These are phyloP conservation scores for Earliella scabrosa DNA, from an alignment of 1,284 basidiomycete species.

Conservation along the genomic window DNA sequence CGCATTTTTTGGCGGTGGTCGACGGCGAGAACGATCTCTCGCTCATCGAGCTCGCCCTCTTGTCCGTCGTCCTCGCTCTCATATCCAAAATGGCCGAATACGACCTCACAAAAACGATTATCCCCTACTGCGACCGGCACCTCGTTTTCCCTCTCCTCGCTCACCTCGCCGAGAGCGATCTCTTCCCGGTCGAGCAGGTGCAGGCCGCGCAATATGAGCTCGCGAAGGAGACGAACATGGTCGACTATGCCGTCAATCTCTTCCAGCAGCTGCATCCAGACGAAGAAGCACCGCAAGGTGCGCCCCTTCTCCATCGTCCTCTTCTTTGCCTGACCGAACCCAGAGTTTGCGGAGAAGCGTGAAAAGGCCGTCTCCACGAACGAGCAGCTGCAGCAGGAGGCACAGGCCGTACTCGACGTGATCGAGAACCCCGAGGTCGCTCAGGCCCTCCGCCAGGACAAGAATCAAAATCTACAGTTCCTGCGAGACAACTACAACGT, in stretches of 20 bases:
- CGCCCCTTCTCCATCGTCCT: conserved; percentile 25
- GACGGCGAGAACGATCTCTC: conserved; percentile 10
- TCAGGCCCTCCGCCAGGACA: conserved; percentile 90
- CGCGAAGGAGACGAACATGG: conserved; percentile 96
- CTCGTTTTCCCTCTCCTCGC: conserved; percentile 91
- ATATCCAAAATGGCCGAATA: conserved; percentile 72
- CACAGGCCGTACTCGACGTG: conserved; percentile 91
- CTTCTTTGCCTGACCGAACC: background rate
- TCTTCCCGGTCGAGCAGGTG: conserved; percentile 80
- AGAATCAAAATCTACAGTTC: conserved; percentile 94
- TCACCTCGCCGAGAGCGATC: conserved; percentile 77
- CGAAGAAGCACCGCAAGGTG: conserved; percentile 69
- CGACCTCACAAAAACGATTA: conserved; percentile 91
- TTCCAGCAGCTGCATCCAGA: conserved; percentile 81
- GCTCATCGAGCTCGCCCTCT: conserved; percentile 12
- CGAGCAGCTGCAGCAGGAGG: conserved; percentile 85
- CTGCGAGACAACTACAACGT: conserved; percentile 92
- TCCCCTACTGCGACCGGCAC: conserved; percentile 94
- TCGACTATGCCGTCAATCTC: conserved; percentile 85
- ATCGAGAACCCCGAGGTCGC: conserved; percentile 97
- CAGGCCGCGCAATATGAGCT: conserved; percentile 94
- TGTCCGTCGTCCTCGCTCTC: background rate
- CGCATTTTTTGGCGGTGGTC: conserved; percentile 17
- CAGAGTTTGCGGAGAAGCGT: conserved; percentile 84
- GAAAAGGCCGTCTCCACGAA: conserved; percentile 84